Conservation (phyloP, 306 rosid species). For the Fragaria vesca region DNA sequence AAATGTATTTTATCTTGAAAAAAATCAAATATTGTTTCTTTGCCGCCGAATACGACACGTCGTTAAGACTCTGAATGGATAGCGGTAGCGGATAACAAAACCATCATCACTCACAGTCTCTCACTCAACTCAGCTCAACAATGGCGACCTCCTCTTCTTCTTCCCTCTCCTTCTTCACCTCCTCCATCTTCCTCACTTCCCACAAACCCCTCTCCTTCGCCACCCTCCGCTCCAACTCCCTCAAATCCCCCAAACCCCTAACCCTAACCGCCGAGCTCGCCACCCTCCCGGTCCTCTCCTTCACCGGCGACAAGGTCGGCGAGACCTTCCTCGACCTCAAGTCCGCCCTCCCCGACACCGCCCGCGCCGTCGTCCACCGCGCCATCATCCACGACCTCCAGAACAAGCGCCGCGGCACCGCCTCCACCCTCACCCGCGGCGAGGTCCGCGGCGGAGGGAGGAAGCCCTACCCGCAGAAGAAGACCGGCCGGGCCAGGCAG, state of each 20-base stretch:
- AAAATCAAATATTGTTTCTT: too few relatives aligned
- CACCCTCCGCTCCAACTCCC: constrained; percentile 14
- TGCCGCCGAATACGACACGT: too few relatives aligned
- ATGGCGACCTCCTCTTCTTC: constrained; percentile 46
- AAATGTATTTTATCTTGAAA: too few relatives aligned
- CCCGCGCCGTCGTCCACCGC: constrained; percentile 94
- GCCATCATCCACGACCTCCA: constrained; percentile 80
- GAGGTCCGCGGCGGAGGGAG: constrained; percentile 87
- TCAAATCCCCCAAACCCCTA: constrained; percentile 19
- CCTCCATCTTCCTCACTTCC: constrained; percentile 43
- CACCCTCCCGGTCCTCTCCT: constrained; percentile 81
- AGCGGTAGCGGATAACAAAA: constrained; percentile 18
- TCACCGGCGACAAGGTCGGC: constrained; percentile 68
- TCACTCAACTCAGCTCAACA: neutral
- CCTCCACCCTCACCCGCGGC: constrained; percentile 82
- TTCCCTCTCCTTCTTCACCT: constrained; percentile 54
- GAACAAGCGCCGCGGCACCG: constrained; percentile 96
- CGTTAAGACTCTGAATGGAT: neutral
- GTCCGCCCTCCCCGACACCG: constrained; percentile 71
- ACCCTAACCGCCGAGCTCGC: constrained; percentile 52
- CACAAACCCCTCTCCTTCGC: constrained; percentile 19
- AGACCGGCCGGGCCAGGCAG: constrained; percentile 76
- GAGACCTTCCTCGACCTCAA: constrained; percentile 71
- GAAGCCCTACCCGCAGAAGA: constrained; percentile 85
- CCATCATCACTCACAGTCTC: neutral